Conservation (phyloP, 495 filamentous ascomycete species). For the Penicillium salamii region DNA sequence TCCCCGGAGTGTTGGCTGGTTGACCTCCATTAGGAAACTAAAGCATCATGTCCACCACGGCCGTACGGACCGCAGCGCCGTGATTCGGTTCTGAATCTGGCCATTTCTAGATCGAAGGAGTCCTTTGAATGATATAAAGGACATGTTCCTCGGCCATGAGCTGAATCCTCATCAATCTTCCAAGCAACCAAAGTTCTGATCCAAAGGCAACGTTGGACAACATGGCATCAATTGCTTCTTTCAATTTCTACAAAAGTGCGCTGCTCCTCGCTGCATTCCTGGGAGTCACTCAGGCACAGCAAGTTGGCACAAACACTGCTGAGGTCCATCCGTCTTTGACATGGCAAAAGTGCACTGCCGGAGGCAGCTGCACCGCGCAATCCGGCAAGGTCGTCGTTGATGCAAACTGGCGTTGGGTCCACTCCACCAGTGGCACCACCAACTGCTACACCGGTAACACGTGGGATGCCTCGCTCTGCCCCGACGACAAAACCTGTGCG, state of each 20-base stretch:
- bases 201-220: neutral
- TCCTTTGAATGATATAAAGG: constrained; percentile 8
- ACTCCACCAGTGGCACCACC: constrained; percentile 46
- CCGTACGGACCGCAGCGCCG: constrained; percentile 17
- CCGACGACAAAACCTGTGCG: constrained; percentile 52
- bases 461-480: constrained; percentile 55
- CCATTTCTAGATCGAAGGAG: neutral
- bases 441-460: constrained; percentile 66
- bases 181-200: neutral
- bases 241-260: constrained; percentile 18
- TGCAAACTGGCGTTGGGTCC: constrained; percentile 64
- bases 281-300: neutral
- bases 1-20: constrained; percentile 18
- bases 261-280: constrained; percentile 11
- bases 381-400: constrained; percentile 59
- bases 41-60: constrained; percentile 1
- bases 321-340: constrained; percentile 36
- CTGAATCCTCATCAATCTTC: neutral
- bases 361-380: constrained; percentile 50
- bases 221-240: constrained; percentile 23
- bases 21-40: constrained; percentile 17
- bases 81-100: neutral
- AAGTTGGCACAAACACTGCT: constrained; percentile 14
- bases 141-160: neutral
- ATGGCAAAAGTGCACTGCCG: constrained; percentile 53